Conservation (phyloP, 495 filamentous ascomycete genomes). For the Pseudotulostoma volvatum region DNA sequence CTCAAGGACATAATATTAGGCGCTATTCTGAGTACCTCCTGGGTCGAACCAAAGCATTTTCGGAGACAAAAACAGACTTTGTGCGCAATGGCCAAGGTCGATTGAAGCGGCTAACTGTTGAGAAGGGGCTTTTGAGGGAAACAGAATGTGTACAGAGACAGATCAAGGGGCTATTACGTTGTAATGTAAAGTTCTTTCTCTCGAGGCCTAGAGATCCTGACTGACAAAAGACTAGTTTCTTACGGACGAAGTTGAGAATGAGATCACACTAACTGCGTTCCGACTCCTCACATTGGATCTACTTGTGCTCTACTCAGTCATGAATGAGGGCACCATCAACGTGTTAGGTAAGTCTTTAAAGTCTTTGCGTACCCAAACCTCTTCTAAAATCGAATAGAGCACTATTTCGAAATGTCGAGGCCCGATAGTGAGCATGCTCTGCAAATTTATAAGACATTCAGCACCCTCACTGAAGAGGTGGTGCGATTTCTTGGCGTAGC, state of each 20-base stretch:
- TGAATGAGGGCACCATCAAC: constrained; percentile 97
- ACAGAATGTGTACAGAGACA: constrained; percentile 85
- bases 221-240: constrained; percentile 47
- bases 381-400: constrained; percentile 46
- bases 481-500: constrained; percentile 81
- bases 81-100: constrained; percentile 69
- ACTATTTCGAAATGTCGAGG: constrained; percentile 97
- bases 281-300: constrained; percentile 82
- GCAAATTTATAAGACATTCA: constrained; percentile 84
- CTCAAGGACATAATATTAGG: constrained; percentile 86
- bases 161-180: constrained; percentile 70
- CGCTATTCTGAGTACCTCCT: constrained; percentile 80
- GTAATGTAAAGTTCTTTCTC: constrained; percentile 48
- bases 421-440: constrained; percentile 85
- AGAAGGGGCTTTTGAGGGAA: constrained; percentile 85
- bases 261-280: constrained; percentile 94
- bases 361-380: no score
- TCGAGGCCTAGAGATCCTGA: constrained; percentile 1
- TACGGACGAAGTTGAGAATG: constrained; percentile 81
- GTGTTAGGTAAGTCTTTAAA: constrained; percentile 73
- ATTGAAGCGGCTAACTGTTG: constrained; percentile 71
- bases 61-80: constrained; percentile 75
- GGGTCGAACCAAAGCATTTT: constrained; percentile 64
- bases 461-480: constrained; percentile 79
- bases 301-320: constrained; percentile 76